A percentile compares a stretch with the other conserved stretches of the same genome.
Evolutionary conservation across 2,329 filamentous ascomycete species (phyloP).

Genomic region (Penicillium digitatum): DNA sequence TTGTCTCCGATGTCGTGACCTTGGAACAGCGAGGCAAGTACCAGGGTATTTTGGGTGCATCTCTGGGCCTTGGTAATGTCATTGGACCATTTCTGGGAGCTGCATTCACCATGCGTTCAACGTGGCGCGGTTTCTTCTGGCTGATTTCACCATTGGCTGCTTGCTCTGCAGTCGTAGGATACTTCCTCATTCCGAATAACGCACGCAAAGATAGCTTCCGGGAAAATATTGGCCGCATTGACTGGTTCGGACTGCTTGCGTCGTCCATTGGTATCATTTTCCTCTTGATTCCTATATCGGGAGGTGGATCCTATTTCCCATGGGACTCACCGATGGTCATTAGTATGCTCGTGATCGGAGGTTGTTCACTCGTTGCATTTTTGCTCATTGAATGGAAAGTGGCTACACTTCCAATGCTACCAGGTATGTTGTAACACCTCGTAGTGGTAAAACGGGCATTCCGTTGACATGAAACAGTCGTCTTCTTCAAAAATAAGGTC

Average conservation of each 20-base stretch:
- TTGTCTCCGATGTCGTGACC: slow-evolving; percentile 58
- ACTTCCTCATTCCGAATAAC: slow-evolving; percentile 52
- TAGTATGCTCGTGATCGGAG: slow-evolving; percentile 54
- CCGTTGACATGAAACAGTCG: slow-evolving; percentile 23
- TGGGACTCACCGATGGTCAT: slow-evolving; percentile 58
- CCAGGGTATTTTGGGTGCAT: slow-evolving; percentile 46
- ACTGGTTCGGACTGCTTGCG: slow-evolving; percentile 55
- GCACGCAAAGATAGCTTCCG: slow-evolving; percentile 46
- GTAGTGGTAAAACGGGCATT: not conserved
- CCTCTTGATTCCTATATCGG: slow-evolving; percentile 61
- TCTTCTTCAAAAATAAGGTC: slow-evolving; percentile 53
- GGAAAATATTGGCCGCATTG: slow-evolving; percentile 53
- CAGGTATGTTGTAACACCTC: slow-evolving; percentile 29
- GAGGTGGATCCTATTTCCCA: slow-evolving; percentile 55
- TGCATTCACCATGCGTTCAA: slow-evolving; percentile 42
- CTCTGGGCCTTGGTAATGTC: slow-evolving; percentile 46
- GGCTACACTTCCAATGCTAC: slow-evolving; percentile 57
- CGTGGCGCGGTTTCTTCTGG: slow-evolving; percentile 49
- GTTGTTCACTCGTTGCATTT: slow-evolving; percentile 48
- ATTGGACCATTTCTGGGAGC: slow-evolving; percentile 48
- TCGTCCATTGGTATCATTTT: slow-evolving; percentile 57
- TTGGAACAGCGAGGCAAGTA: slow-evolving; percentile 57
- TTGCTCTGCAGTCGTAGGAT: slow-evolving; percentile 46
- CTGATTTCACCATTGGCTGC: slow-evolving; percentile 52
- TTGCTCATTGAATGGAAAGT: slow-evolving; percentile 55